Conservation (phyloP, 1,284 basidiomycete genomes). For the Porogramme epimiltina region DNA sequence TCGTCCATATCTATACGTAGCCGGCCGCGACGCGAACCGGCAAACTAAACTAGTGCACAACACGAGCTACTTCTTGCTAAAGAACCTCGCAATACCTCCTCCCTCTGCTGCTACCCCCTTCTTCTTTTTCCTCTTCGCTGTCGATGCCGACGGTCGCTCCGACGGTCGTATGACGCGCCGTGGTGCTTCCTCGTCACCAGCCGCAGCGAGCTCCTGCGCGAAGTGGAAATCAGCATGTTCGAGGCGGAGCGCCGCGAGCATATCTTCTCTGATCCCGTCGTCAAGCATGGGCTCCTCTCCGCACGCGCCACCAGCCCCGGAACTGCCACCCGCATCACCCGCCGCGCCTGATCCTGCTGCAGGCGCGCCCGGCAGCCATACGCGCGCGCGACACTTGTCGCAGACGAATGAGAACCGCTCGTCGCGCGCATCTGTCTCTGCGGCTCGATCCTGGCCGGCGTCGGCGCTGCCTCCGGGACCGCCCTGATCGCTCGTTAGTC, state of each 20-base stretch:
- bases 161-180: conserved; percentile 21
- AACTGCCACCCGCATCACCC: conserved; percentile 24
- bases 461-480: background rate
- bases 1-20: no score
- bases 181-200: conserved; percentile 14
- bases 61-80: conserved; percentile 41
- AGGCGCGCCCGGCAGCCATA: conserved; percentile 33
- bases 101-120: conserved; percentile 21
- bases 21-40: no score
- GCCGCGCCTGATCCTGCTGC: conserved; percentile 22
- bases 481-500: background rate
- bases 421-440: background rate
- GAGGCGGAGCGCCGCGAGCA: conserved; percentile 50
- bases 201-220: conserved; percentile 67
- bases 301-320: background rate
- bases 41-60: no score
- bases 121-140: conserved; percentile 44
- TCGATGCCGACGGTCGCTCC: conserved; percentile 12
- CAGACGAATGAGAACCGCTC: conserved; percentile 45
- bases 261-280: conserved; percentile 34
- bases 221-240: conserved; percentile 91
- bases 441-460: background rate
- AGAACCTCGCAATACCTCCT: conserved; percentile 80
- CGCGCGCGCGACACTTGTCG: conserved; percentile 51
- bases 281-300: conserved; percentile 6